Evolutionary conservation across 2,329 filamentous ascomycete genomes (phyloP).

Genomic region (Meredithiella fracta): DNA sequence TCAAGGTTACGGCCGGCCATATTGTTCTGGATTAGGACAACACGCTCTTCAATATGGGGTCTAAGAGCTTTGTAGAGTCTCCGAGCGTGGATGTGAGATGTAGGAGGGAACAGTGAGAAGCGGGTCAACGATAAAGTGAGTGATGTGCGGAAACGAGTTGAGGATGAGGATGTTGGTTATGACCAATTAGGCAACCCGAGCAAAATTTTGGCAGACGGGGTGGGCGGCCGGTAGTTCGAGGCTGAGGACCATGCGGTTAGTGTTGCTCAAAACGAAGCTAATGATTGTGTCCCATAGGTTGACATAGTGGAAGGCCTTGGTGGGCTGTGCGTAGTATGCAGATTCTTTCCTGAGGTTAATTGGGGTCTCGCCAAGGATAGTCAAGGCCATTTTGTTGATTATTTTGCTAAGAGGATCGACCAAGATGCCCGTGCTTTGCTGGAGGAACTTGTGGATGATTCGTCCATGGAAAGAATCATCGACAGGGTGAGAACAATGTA

Average conservation of each 20-base stretch:
- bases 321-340: constrained; percentile 20
- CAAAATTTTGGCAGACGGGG: constrained; percentile 22
- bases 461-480: constrained; percentile 25
- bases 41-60: constrained; percentile 33
- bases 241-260: constrained; percentile 29
- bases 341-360: constrained; percentile 18
- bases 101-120: constrained; percentile 30
- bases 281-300: constrained; percentile 31
- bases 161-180: constrained; percentile 29
- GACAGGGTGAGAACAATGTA: constrained; percentile 9
- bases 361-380: background rate
- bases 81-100: constrained; percentile 29
- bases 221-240: constrained; percentile 18
- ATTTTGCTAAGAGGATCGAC: constrained; percentile 25
- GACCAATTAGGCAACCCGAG: constrained; percentile 33
- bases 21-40: constrained; percentile 17
- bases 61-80: constrained; percentile 26
- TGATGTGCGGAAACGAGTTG: constrained; percentile 28
- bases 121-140: constrained; percentile 33
- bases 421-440: constrained; percentile 24
- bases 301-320: constrained; percentile 21
- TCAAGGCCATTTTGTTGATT: background rate
- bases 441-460: constrained; percentile 29
- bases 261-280: constrained; percentile 26
- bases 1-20: background rate